A percentile compares a stretch with the other conserved stretches of the same genome.
phyloP scores from a whole-genome alignment of 2,329 filamentous ascomycete genomes.

The Aspergillus eucalypticola region DNA sequence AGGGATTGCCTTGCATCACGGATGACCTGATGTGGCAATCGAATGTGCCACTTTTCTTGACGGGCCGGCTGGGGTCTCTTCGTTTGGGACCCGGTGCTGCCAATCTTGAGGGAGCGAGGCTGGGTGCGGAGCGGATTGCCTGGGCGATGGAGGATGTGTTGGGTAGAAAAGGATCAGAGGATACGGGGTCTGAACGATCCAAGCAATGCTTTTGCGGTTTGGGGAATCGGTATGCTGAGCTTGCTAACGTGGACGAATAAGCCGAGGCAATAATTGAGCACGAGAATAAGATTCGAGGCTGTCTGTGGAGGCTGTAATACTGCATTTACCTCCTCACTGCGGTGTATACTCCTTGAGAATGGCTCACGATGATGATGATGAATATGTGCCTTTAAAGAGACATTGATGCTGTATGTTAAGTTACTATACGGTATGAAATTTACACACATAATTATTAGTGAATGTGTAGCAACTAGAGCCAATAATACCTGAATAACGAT shows the following conservation, averaged over 20 bases:
- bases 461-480: accelerated
- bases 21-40: constrained; percentile 75
- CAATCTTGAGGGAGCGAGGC: constrained; percentile 71
- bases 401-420: background rate
- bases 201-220: constrained; percentile 43
- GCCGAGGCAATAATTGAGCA: background rate
- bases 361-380: background rate
- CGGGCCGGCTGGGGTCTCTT: constrained; percentile 67
- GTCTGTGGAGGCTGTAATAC: background rate
- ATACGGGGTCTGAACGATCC: constrained; percentile 26
- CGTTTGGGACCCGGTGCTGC: constrained; percentile 70
- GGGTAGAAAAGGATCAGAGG: constrained; percentile 24
- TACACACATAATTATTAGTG: background rate
- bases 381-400: background rate
- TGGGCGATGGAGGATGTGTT: constrained; percentile 68
- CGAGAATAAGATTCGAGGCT: background rate
- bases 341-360: too few relatives aligned
- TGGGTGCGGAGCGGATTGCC: constrained; percentile 71
- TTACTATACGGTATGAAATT: background rate
- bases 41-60: constrained; percentile 71
- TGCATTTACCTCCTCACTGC: background rate
- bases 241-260: constrained; percentile 23
- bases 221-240: constrained; percentile 41
- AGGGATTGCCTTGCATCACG: constrained; percentile 71
- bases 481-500: background rate